phyloP scores from a whole-genome alignment of 1,284 basidiomycete genomes.

The Apiotrichum domesticum region DNA sequence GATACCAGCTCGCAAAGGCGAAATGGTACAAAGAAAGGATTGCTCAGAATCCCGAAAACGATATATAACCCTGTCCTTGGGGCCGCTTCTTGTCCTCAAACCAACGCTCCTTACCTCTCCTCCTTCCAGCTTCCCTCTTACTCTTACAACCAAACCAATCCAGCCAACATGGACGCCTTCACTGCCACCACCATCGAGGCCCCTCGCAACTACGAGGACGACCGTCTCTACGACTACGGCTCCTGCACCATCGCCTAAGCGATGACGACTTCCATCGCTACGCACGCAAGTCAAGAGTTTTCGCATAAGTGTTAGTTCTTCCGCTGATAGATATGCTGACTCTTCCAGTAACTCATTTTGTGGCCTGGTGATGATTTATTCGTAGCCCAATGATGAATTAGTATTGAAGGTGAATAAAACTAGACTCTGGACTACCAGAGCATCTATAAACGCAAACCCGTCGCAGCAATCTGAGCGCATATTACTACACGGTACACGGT shows the following conservation, averaged over 20 bases:
- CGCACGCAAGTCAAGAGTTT: no score
- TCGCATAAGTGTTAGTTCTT: no score
- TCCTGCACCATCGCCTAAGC: constrained; percentile 22
- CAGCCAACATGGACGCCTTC: constrained; percentile 39
- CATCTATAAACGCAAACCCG: no score
- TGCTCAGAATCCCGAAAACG: background rate
- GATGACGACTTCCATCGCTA: background rate
- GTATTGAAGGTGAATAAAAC: background rate
- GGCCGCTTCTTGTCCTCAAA: background rate
- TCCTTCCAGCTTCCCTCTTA: constrained; percentile 2
- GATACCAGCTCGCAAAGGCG: no score
- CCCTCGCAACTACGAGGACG: constrained; percentile 21
- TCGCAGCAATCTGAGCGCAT: no score
- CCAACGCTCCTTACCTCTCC: background rate
- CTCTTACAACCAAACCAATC: constrained; percentile 2
- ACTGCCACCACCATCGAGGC: constrained; percentile 28
- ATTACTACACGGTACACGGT: no score
- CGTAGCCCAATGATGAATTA: background rate
- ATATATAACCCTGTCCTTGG: background rate
- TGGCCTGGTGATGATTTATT: no score
- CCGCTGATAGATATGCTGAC: no score
- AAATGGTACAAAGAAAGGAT: background rate
- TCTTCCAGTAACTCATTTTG: no score
- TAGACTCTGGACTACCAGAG: no score
- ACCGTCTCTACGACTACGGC: background rate